A percentile compares a stretch with the other conserved stretches of the same genome.
These are phyloP conservation scores for Trichoderma orchidacearum DNA, from an alignment of 495 filamentous ascomycete species.

Conservation along the genomic window DNA sequence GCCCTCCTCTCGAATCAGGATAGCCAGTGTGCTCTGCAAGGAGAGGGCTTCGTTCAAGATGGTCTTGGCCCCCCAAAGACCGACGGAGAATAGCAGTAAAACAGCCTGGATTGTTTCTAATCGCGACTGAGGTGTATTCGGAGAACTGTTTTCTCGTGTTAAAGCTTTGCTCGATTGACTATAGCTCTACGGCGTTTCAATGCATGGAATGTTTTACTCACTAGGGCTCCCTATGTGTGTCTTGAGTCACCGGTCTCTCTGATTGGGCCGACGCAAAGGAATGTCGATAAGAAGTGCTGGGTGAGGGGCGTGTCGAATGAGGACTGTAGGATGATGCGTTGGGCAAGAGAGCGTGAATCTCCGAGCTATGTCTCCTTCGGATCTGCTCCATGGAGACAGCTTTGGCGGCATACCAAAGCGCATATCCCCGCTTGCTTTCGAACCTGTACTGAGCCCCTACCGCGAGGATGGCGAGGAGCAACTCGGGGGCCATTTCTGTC, in stretches of 20 bases:
- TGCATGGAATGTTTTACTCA: conserved; percentile 21
- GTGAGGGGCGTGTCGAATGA: conserved; percentile 35
- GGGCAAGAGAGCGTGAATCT: conserved; percentile 33
- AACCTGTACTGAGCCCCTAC: conserved; percentile 59
- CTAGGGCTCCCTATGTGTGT: conserved; percentile 38
- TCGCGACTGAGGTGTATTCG: conserved; percentile 37
- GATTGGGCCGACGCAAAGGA: conserved; percentile 37
- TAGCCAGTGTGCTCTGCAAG: conserved; percentile 38
- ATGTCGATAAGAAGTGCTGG: conserved; percentile 34
- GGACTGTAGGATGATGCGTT: conserved; percentile 36
- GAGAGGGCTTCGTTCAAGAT: conserved; percentile 42
- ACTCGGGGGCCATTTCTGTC: conserved; percentile 38
- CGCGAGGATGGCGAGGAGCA: conserved; percentile 49
- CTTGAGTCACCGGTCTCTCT: conserved; percentile 35
- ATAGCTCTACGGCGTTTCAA: too few relatives aligned
- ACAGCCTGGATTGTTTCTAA: conserved; percentile 44
- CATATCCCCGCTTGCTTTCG: conserved; percentile 51
- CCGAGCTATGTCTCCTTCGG: conserved; percentile 34
- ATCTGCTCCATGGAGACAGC: conserved; percentile 40
- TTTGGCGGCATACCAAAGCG: conserved; percentile 55
- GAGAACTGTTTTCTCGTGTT: conserved; percentile 26
- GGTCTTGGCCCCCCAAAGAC: conserved; percentile 41
- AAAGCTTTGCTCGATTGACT: too few relatives aligned
- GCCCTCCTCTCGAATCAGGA: conserved; percentile 40
- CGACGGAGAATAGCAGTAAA: conserved; percentile 40